Evolutionary conservation across 352 stramenopile genomes (phyloP), one percentile per base, ranked within the genome.

Genomic region (Globisporangium spinosum): DNA sequence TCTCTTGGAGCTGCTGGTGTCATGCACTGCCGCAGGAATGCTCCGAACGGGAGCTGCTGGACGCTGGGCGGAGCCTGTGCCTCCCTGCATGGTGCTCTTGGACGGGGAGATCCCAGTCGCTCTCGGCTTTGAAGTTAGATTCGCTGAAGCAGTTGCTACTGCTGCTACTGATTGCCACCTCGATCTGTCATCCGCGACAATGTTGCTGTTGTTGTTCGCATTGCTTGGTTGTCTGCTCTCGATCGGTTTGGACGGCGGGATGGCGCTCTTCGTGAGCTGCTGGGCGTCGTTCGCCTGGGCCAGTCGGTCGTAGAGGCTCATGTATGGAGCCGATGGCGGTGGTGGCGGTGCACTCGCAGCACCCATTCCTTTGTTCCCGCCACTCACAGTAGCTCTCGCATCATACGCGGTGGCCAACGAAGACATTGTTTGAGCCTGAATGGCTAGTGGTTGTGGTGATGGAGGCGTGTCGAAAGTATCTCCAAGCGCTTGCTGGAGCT

Each of bases 241-340:
- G 57, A 83, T 82, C 9, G 78, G 78, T 17, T 79, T 83, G 38
- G 77, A 74, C 8, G 74, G 60, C 34, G 74, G 78, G 6, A 64
- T 35, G 20, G 69, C 58, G 27, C 71, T 76, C 23, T 70, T 77
- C 62, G 70, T 76, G 29, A 76, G 77, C 35, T 64, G 75, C 32
- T 58, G 51, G 34, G 78, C 71, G 13, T 75, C 70, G 54, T 89
- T 87, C 7, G 80, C 83, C 43, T 81, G 75, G 1, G 77, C 80
- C 2, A 92, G 68, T 2, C 82, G 78, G 55, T 92, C 83, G 32
- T 92, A 92, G 38, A 90, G 68, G 65, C 83, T 92, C 49, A 90
- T 69, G 38, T 92, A 90, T 12, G 75, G 69, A 2, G 72, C 68
- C 5, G 22, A 35, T 53, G 53, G 40, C 54, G 23, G 40, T 60